A percentile compares a stretch with the other conserved stretches of the same genome.
Conservation (phyloP, 148 eudicot genomes). For the Diospyros kaki region DNA sequence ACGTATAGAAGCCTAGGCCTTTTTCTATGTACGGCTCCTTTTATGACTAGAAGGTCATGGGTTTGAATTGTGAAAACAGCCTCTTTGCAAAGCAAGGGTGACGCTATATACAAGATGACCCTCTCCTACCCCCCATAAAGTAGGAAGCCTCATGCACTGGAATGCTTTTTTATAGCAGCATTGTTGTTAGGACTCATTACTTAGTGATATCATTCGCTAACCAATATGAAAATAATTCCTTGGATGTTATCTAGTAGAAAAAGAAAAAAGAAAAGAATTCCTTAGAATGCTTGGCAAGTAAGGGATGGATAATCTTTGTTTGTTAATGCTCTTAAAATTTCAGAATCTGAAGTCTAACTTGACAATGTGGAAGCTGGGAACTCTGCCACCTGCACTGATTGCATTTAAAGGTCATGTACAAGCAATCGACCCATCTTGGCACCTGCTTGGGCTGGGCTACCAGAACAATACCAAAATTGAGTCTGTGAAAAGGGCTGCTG, state of each 20-base stretch:
- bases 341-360: conserved; percentile 97
- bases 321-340: conserved; percentile 8
- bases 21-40: no score
- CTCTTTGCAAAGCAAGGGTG: no score
- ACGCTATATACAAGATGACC: no score
- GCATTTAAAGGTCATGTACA: conserved; percentile 93
- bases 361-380: conserved; percentile 96
- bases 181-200: neutral
- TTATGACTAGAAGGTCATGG: no score
- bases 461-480: conserved; percentile 78
- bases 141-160: neutral
- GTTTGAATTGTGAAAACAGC: no score
- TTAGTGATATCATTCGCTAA: neutral
- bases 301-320: neutral
- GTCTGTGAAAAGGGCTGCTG: conserved; percentile 78
- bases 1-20: no score
- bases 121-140: no score
- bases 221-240: no score
- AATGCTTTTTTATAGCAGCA: neutral
- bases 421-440: conserved; percentile 93
- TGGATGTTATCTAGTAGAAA: no score
- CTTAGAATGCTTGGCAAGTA: neutral
- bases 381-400: conserved; percentile 93
- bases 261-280: neutral
- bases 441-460: conserved; percentile 95